Evolutionary conservation across 305 asterid species (phyloP).

Genomic region (Fraxinus greggii): DNA sequence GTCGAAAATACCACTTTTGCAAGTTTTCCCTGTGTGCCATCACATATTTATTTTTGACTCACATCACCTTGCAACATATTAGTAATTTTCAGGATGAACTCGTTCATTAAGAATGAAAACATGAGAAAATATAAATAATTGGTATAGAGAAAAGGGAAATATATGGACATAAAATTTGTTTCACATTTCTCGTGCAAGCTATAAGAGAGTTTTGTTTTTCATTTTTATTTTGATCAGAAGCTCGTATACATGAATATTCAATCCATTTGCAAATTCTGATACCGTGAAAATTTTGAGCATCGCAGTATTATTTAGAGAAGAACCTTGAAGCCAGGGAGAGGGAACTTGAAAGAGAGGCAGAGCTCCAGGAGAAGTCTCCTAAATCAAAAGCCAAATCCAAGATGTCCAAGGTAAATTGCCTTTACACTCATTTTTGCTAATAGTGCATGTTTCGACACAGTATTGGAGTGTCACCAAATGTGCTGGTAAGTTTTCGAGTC

Average conservation of each 20-base stretch:
- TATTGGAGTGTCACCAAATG: background rate
- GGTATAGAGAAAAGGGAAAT: background rate
- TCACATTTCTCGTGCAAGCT: background rate
- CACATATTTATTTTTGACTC: background rate
- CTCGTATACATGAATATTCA: background rate
- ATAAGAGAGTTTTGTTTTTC: background rate
- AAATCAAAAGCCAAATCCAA: constrained; percentile 94
- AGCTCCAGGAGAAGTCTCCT: constrained; percentile 86
- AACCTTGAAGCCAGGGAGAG: constrained; percentile 89
- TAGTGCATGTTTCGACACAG: background rate
- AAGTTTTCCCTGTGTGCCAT: background rate
- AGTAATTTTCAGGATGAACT: background rate
- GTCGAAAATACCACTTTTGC: background rate
- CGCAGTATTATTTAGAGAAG: constrained; percentile 95
- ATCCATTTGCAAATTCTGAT: background rate
- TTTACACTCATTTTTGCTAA: background rate
- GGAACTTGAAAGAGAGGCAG: constrained; percentile 94
- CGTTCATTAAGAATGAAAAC: background rate
- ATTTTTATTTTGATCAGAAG: background rate
- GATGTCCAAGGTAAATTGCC: constrained; percentile 81
- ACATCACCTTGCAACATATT: background rate
- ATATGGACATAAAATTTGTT: background rate
- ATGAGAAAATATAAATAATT: background rate
- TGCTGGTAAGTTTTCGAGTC: background rate
- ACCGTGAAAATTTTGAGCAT: background rate